Evolutionary conservation across 2,329 filamentous ascomycete species (phyloP).

Genomic region (Alternaria sp.): DNA sequence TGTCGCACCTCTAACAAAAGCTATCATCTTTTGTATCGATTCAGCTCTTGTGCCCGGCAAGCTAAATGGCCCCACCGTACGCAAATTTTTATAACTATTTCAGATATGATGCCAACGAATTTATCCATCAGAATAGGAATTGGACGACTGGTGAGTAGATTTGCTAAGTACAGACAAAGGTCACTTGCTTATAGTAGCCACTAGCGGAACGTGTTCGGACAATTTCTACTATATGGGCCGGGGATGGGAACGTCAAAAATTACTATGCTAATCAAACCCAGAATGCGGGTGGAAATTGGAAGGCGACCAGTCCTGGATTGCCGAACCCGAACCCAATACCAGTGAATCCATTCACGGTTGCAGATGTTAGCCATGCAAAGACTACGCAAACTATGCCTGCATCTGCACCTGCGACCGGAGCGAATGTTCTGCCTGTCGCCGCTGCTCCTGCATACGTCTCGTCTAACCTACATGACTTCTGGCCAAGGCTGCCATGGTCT

Average conservation of each 20-base stretch:
- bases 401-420: not conserved
- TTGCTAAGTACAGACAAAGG: not conserved
- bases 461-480: not conserved
- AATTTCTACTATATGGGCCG: not conserved
- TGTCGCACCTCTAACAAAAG: not conserved
- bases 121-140: not conserved
- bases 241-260: not conserved
- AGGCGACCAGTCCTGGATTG: not conserved
- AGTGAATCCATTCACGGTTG: not conserved
- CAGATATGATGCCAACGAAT: not conserved
- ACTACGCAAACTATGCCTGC: not conserved
- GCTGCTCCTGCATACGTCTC: not conserved
- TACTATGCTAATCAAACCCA: not conserved
- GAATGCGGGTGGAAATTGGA: not conserved
- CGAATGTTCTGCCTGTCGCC: not conserved
- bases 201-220: not conserved
- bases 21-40: not conserved
- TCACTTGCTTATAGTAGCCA: not conserved
- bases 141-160: not conserved
- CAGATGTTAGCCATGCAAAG: not conserved
- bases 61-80: not conserved
- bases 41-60: not conserved
- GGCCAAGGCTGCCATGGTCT: conserved; percentile 1
- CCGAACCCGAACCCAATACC: not conserved
- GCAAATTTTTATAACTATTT: not conserved